A percentile compares a stretch with the other conserved stretches of the same genome.
Conservation (phyloP, 179 eudicot species). For the Spergularia azorica region DNA sequence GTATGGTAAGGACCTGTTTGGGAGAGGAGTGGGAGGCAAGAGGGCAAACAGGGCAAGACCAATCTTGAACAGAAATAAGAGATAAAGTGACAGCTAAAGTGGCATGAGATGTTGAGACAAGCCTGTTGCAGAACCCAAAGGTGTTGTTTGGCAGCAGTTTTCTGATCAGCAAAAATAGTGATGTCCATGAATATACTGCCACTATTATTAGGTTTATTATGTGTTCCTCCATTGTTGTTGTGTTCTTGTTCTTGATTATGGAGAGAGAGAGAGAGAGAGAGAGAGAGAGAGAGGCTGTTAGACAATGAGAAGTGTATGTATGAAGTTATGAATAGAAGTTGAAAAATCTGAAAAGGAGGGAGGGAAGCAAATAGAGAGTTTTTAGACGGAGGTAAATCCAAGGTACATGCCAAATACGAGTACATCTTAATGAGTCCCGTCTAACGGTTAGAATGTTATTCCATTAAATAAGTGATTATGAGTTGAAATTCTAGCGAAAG, state of each 20-base stretch:
- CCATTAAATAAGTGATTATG: too few relatives aligned
- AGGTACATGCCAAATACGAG: constrained; percentile 52
- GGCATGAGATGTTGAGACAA: constrained; percentile 76
- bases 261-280: background rate
- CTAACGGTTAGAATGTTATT: too few relatives aligned
- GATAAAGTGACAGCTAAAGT: constrained; percentile 53
- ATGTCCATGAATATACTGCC: constrained; percentile 61
- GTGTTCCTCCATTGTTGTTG: constrained; percentile 49
- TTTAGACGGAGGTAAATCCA: background rate
- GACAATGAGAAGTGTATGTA: constrained; percentile 26
- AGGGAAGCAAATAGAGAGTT: constrained; percentile 41
- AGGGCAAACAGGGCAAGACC: constrained; percentile 76
- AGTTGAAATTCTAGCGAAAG: too few relatives aligned
- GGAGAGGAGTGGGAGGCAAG: constrained; percentile 68
- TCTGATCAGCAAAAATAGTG: constrained; percentile 49
- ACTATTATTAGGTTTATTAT: constrained; percentile 39
- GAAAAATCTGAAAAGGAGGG: constrained; percentile 26
- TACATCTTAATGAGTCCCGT: too few relatives aligned
- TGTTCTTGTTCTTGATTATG: constrained; percentile 66
- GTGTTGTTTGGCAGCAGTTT: constrained; percentile 52
- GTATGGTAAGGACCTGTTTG: constrained; percentile 45
- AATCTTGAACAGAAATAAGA: constrained; percentile 59
- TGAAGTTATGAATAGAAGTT: constrained; percentile 34
- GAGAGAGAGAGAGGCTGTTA: background rate
- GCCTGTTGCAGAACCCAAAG: constrained; percentile 70